A percentile compares a stretch with the other conserved stretches of the same genome.
Evolutionary conservation across 352 stramenopile genomes (phyloP).

Genomic region (Phytophthora meadii): DNA sequence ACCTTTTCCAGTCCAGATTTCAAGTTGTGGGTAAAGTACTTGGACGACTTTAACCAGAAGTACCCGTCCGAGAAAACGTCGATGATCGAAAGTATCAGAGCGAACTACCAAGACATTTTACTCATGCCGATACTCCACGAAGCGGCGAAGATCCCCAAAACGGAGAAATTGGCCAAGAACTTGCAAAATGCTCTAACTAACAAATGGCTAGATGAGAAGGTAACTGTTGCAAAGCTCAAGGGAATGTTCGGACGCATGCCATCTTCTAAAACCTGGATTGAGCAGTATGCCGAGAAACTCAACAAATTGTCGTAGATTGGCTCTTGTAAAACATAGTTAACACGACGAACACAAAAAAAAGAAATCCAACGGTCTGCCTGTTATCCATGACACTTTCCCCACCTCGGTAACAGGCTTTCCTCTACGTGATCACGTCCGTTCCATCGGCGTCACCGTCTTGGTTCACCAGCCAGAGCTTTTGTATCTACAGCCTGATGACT

Average conservation of each 20-base stretch:
- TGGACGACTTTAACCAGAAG: neutral
- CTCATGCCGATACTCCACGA: neutral
- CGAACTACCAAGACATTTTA: neutral
- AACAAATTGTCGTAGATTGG: neutral
- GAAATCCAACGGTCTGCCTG: conserved; percentile 40
- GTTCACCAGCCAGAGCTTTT: conserved; percentile 1
- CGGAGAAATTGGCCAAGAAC: neutral
- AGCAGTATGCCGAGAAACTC: neutral
- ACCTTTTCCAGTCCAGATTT: neutral
- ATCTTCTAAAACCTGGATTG: neutral
- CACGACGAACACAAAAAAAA: conserved; percentile 17
- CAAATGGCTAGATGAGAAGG: neutral
- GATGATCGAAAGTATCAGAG: neutral
- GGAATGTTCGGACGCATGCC: neutral
- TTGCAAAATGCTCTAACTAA: neutral
- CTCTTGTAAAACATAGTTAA: neutral
- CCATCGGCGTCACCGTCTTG: conserved; percentile 5
- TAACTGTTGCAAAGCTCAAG: neutral
- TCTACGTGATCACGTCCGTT: conserved; percentile 27
- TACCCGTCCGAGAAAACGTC: neutral
- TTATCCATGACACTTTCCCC: conserved; percentile 36
- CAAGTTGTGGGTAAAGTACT: neutral
- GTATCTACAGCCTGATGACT: conserved; percentile 2
- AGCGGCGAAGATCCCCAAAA: neutral
- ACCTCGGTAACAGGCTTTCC: conserved; percentile 15